phyloP scores from a whole-genome alignment of 2,329 filamentous ascomycete genomes.

The Neurospora crassa region DNA sequence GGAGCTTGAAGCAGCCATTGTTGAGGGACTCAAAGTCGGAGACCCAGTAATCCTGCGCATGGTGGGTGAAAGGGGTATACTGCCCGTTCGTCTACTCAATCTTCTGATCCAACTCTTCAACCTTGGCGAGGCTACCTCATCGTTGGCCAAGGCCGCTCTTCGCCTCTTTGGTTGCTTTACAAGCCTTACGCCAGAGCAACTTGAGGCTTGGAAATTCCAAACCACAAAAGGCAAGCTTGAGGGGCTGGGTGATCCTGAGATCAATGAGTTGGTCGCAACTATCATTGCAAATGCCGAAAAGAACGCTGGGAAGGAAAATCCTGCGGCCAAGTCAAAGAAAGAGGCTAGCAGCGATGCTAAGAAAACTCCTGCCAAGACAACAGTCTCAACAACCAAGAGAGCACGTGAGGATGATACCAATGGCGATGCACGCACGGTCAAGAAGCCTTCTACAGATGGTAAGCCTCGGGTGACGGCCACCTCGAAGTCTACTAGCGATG shows the following conservation, averaged over 20 bases:
- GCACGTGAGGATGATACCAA: constrained; percentile 28
- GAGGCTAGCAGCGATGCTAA: constrained; percentile 8
- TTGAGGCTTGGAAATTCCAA: constrained; percentile 42
- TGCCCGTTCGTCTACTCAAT: constrained; percentile 11
- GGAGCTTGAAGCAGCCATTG: constrained; percentile 12
- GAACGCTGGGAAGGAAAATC: constrained; percentile 20
- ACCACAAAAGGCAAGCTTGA: constrained; percentile 53
- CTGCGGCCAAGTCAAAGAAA: constrained; percentile 8
- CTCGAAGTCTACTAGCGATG: constrained; percentile 11
- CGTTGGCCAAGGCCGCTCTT: constrained; percentile 17
- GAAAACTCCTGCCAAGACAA: constrained; percentile 10
- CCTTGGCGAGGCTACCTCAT: constrained; percentile 11
- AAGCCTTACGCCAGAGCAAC: constrained; percentile 9
- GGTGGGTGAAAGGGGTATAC: constrained; percentile 5
- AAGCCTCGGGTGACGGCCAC: background rate
- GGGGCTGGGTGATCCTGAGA: constrained; percentile 55
- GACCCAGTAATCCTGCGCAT: constrained; percentile 8
- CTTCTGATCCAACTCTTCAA: constrained; percentile 14
- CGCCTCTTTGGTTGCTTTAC: constrained; percentile 14
- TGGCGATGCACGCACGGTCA: constrained; percentile 25
- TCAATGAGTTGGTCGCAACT: constrained; percentile 48
- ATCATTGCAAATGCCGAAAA: constrained; percentile 23
- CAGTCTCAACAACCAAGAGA: constrained; percentile 24
- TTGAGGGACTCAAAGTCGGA: constrained; percentile 5
- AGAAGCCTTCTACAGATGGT: constrained; percentile 26